Evolutionary conservation across 2,329 filamentous ascomycete species (phyloP).

Genomic region (Dendrostoma leiphaemia): DNA sequence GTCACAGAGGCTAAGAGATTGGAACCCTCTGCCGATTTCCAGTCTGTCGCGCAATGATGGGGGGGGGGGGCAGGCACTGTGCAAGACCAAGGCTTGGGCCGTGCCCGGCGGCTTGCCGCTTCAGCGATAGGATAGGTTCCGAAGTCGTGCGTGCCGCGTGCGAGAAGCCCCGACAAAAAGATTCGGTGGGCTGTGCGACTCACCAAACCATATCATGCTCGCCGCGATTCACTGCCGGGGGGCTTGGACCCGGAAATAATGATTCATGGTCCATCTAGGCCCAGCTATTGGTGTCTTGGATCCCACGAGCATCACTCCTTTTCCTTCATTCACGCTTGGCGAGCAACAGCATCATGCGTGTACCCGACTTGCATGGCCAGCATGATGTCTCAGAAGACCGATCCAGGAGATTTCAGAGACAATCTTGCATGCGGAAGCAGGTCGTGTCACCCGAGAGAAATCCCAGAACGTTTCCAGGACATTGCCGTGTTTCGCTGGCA

Average conservation of each 20-base stretch:
- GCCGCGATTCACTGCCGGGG: too few relatives aligned
- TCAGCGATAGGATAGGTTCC: background rate
- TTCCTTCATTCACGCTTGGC: background rate
- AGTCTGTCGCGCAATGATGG: too few relatives aligned
- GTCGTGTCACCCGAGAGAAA: background rate
- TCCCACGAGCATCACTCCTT: background rate
- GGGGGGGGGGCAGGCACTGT: too few relatives aligned
- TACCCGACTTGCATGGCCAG: background rate
- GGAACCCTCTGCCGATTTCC: too few relatives aligned
- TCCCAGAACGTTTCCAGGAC: background rate
- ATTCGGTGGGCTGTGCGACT: too few relatives aligned
- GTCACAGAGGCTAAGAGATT: too few relatives aligned
- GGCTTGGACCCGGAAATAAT: too few relatives aligned
- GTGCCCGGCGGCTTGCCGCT: too few relatives aligned
- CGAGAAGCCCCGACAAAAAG: too few relatives aligned
- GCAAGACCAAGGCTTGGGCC: too few relatives aligned
- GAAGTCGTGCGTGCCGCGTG: background rate
- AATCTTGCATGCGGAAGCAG: background rate
- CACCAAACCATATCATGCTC: too few relatives aligned
- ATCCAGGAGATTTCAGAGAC: background rate
- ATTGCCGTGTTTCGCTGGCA: background rate
- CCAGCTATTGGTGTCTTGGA: background rate
- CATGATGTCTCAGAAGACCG: background rate
- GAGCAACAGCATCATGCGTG: background rate
- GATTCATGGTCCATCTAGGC: too few relatives aligned